These are phyloP conservation scores for Tylopilus cervinicoccineus DNA, from an alignment of 768 basidiomycete genomes.

Conservation along the genomic window DNA sequence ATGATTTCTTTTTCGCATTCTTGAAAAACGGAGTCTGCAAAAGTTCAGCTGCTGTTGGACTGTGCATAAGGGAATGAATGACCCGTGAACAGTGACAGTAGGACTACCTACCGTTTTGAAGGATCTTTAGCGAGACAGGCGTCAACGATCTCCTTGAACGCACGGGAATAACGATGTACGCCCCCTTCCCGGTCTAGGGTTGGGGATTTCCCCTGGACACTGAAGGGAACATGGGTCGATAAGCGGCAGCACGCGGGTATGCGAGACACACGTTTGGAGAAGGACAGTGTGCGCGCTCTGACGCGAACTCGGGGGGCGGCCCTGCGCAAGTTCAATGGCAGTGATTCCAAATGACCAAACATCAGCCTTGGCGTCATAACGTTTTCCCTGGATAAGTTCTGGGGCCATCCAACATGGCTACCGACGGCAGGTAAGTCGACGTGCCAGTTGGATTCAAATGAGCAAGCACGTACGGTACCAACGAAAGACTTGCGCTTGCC, in stretches of 20 bases:
- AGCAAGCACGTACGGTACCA: conserved; percentile 60
- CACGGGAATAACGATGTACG: conserved; percentile 68
- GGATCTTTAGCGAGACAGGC: conserved; percentile 86
- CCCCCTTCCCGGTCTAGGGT: conserved; percentile 71
- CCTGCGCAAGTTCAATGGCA: conserved; percentile 85
- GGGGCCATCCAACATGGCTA: conserved; percentile 98
- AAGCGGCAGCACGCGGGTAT: background rate
- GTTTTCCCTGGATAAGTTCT: conserved; percentile 80
- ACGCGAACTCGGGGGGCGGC: conserved; percentile 79
- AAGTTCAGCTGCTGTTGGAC: conserved; percentile 77
- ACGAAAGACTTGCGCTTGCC: conserved; percentile 91
- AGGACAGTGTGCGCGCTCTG: conserved; percentile 72
- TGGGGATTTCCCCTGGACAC: conserved; percentile 76
- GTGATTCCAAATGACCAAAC: conserved; percentile 98
- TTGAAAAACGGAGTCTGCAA: conserved; percentile 78
- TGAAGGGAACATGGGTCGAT: conserved; percentile 22
- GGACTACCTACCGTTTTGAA: conserved; percentile 49
- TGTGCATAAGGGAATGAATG: conserved; percentile 24
- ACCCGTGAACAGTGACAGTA: background rate
- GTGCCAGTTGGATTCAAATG: background rate
- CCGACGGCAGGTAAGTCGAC: conserved; percentile 2
- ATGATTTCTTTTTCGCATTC: conserved; percentile 70
- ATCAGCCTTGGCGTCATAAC: conserved; percentile 84
- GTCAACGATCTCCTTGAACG: conserved; percentile 81
- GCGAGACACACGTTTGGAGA: conserved; percentile 57